Evolutionary conservation across 2,329 filamentous ascomycete species (phyloP).

Genomic region (Bipolaris bicolor): DNA sequence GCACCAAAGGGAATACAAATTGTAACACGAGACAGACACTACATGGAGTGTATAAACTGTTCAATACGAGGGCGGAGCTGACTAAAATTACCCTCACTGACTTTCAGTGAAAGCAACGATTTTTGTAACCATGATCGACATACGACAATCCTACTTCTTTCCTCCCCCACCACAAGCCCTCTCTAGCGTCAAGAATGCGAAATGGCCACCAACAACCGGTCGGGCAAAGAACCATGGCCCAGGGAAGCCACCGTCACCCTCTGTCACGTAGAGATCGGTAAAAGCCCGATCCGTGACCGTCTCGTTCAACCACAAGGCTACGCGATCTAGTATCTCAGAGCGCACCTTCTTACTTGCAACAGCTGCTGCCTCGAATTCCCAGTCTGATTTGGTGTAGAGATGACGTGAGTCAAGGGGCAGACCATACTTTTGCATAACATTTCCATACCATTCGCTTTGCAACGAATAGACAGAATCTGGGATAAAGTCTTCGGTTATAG

Average conservation of each 20-base stretch:
- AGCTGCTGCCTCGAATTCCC: constrained; percentile 87
- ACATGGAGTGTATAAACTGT: not conserved
- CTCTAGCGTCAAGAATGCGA: constrained; percentile 82
- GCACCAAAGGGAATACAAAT: not conserved
- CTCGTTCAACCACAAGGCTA: constrained; percentile 84
- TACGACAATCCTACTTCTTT: not conserved
- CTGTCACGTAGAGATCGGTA: constrained; percentile 82
- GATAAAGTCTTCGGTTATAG: constrained; percentile 64
- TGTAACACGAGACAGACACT: no score
- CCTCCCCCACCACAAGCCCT: constrained; percentile 71
- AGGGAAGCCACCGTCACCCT: constrained; percentile 76
- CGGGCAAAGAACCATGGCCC: constrained; percentile 78
- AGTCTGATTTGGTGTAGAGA: constrained; percentile 86
- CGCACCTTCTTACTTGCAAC: constrained; percentile 73
- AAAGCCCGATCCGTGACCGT: constrained; percentile 76
- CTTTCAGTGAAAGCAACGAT: not conserved
- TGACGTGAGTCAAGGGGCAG: constrained; percentile 82
- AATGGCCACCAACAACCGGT: constrained; percentile 84
- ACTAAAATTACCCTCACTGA: not conserved
- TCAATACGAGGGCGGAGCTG: not conserved
- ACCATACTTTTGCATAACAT: constrained; percentile 80
- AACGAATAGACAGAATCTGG: constrained; percentile 76
- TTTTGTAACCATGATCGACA: not conserved
- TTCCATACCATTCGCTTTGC: constrained; percentile 81
- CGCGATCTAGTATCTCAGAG: constrained; percentile 72